Evolutionary conservation across 2,329 filamentous ascomycete genomes (phyloP), one percentile per base, ranked within the genome.

Genomic region (Stagonosporopsis vannaccii): DNA sequence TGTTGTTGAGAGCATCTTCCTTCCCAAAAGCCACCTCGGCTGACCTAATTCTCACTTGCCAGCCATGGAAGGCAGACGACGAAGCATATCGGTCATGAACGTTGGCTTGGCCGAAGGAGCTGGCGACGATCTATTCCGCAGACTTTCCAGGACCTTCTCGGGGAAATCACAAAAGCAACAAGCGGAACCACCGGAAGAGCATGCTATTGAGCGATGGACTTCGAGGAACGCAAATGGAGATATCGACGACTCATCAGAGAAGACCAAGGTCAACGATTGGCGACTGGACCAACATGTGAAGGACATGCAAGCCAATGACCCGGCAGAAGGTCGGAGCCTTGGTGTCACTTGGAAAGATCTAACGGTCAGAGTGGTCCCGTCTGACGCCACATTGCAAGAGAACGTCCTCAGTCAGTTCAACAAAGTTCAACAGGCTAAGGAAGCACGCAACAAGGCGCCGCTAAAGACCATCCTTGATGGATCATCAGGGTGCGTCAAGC

Each of bases 401-500:
- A 67, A 65, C 30, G 49, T 62, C 1, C 48, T 65, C 7, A 61
- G 56, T 26, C 71, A 78, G 13, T 85, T 84, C 58, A 70, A 51
- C 82, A 82, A 4, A 67, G 74, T 39, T 2, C 81, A 51, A 77
- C 71, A 81, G 58, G 78, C 77, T 13, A 82, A 52, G 77, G 72
- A 82, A 58, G 77, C 77, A 7, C 79, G 32, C 75, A 78, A 58
- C 73, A 78, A 82, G 77, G 4, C 77, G 78, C 20, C 78, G 77
- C 15, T 78, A 81, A 87, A 87, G 35, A 79, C 80, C 19, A 73
- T 90, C 35, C 83, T 90, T 37, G 80, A 87, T 63, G 83, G 86
- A 56, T 90, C 89, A 67, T 85, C 80, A 57, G 88, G 88, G 30
- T 74, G 89, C 1, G 85, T 90, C 1, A 80, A 83, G 66, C 84